These are phyloP conservation scores for Epichloe uncinata DNA, from an alignment of 2,329 filamentous ascomycete species.

Conservation along the genomic window DNA sequence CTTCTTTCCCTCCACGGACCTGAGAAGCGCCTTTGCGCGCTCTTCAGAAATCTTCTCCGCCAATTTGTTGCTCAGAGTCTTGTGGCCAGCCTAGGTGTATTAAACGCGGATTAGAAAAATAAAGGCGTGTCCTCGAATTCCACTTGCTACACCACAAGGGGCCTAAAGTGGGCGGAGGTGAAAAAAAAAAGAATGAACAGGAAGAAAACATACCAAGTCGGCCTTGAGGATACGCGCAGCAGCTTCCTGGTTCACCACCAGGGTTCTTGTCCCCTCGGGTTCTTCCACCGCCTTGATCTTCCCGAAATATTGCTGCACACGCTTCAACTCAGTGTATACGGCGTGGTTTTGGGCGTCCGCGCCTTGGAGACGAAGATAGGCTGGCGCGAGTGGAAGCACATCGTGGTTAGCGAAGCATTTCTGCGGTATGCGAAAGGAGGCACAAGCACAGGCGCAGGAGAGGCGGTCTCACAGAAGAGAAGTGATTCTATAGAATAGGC, in stretches of 20 bases:
- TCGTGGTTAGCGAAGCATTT: not conserved
- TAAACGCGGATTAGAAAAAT: not conserved
- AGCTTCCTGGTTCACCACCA: conserved; percentile 58
- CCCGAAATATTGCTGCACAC: conserved; percentile 81
- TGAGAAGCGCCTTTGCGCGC: conserved; percentile 37
- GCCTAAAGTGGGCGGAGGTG: too few species aligned
- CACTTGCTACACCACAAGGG: too few species aligned
- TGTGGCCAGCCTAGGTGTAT: conserved; percentile 32
- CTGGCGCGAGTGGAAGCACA: conserved; percentile 17
- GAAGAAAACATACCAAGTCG: conserved; percentile 46
- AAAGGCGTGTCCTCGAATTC: too few species aligned
- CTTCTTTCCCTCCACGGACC: conserved; percentile 32
- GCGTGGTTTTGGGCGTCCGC: conserved; percentile 72
- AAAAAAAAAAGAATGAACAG: not conserved
- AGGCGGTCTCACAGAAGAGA: conserved; percentile 54
- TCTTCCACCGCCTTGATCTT: conserved; percentile 75
- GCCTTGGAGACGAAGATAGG: conserved; percentile 65
- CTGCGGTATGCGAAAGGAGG: not conserved
- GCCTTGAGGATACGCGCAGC: conserved; percentile 72
- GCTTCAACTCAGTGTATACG: conserved; percentile 71
- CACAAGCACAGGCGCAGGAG: not conserved
- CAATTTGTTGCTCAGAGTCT: conserved; percentile 36
- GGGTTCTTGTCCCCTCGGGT: conserved; percentile 38
- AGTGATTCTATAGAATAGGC: conserved; percentile 86
- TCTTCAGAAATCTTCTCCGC: conserved; percentile 44